Conservation (phyloP, 306 rosid genomes). For the Begonia fuchsioides region DNA sequence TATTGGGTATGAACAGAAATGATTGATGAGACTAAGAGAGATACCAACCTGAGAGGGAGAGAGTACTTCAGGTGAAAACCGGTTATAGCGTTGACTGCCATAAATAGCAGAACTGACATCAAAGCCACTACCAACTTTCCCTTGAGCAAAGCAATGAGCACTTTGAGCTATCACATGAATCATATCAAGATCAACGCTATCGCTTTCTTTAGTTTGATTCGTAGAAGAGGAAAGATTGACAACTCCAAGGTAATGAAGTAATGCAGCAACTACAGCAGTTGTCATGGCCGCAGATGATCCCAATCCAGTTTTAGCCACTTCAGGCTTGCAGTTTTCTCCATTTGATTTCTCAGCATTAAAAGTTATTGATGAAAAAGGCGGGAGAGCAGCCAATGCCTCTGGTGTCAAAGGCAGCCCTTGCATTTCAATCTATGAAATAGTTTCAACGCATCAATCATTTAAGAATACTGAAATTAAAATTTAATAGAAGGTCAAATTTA, state of each 20-base stretch:
- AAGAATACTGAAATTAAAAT: no score
- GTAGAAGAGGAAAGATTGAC: constrained; percentile 38
- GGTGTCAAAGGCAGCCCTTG: constrained; percentile 71
- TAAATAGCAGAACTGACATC: constrained; percentile 96
- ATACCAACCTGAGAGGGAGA: constrained; percentile 65
- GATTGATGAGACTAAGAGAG: constrained; percentile 2
- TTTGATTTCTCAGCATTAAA: constrained; percentile 55
- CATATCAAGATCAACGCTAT: constrained; percentile 41
- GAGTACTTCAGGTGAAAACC: constrained; percentile 91
- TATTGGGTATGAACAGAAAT: not conserved
- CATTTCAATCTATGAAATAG: constrained; percentile 55
- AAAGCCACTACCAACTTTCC: constrained; percentile 98
- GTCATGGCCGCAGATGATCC: constrained; percentile 99
- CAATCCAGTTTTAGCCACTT: constrained; percentile 97
- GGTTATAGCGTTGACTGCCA: constrained; percentile 97
- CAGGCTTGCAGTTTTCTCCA: constrained; percentile 60
- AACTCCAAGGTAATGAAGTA: constrained; percentile 82
- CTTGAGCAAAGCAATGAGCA: constrained; percentile 93
- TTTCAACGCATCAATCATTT: constrained; percentile 10
- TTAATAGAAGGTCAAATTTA: no score
- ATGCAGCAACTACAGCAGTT: constrained; percentile 87
- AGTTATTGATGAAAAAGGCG: constrained; percentile 72
- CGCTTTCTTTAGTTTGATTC: constrained; percentile 24
- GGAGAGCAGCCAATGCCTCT: constrained; percentile 69
- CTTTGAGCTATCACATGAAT: constrained; percentile 92